Conservation (phyloP, 2,329 filamentous ascomycete species). For the Arthrobotrys sphaeroides region DNA sequence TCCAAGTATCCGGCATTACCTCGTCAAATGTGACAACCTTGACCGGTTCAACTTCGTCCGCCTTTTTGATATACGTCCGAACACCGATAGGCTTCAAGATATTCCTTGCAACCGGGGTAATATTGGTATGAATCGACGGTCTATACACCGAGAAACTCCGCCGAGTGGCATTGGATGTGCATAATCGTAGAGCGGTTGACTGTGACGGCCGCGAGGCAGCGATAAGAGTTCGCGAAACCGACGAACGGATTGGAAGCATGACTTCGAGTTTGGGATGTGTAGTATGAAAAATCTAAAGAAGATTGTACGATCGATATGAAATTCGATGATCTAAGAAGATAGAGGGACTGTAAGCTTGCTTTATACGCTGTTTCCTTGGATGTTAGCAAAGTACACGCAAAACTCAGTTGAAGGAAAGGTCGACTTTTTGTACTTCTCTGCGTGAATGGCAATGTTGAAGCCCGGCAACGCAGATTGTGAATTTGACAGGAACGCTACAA, state of each 20-base stretch:
- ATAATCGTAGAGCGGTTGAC: background rate
- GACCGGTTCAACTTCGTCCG: background rate
- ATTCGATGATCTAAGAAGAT: too few species aligned
- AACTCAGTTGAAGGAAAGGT: too few species aligned
- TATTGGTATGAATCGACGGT: background rate
- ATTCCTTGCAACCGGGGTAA: background rate
- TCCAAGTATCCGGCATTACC: background rate
- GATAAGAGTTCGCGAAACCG: slow-evolving; percentile 23
- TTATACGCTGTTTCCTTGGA: too few species aligned
- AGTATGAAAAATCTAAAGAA: too few species aligned
- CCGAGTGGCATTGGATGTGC: background rate
- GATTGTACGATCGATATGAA: too few species aligned
- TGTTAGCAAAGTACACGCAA: too few species aligned
- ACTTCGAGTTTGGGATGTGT: too few species aligned
- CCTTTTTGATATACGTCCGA: background rate
- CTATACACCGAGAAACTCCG: slow-evolving; percentile 9
- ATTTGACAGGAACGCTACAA: too few species aligned
- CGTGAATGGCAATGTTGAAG: too few species aligned
- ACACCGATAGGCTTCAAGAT: background rate
- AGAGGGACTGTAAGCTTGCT: too few species aligned
- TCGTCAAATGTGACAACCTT: slow-evolving; percentile 23
- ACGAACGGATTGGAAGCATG: slow-evolving; percentile 31
- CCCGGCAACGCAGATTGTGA: too few species aligned
- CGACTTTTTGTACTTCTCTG: too few species aligned
- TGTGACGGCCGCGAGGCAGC: slow-evolving; percentile 11